phyloP scores from a whole-genome alignment of 768 basidiomycete species.

The Rhodotorula toruloides region DNA sequence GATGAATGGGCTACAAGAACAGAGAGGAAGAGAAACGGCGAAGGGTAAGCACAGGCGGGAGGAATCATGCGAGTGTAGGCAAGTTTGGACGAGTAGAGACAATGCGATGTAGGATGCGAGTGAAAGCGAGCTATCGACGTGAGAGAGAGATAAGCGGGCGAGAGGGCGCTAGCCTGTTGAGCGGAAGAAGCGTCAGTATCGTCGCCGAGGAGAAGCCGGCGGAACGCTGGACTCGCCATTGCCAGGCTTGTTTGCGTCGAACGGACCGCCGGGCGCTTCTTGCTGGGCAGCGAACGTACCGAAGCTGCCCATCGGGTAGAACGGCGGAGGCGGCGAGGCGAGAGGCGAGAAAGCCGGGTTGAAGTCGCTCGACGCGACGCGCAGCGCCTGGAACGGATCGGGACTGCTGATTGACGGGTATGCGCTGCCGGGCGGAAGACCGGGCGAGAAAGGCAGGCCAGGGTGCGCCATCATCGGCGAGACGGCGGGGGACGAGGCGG shows the following conservation, averaged over 20 bases:
- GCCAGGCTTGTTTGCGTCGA: neutral
- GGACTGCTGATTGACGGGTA: slow-evolving; percentile 5
- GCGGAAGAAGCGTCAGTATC: no score
- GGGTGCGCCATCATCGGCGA: slow-evolving; percentile 20
- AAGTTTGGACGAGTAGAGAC: no score
- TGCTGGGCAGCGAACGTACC: slow-evolving; percentile 3
- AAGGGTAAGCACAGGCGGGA: no score
- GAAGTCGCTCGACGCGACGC: slow-evolving; percentile 12
- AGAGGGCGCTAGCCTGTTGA: no score
- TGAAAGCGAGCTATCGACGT: no score
- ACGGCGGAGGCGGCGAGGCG: slow-evolving; percentile 11
- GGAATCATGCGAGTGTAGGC: no score
- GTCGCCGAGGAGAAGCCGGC: no score
- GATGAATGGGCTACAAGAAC: no score
- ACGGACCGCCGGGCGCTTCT: neutral
- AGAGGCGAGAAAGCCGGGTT: slow-evolving; percentile 25
- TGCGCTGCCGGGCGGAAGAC: neutral
- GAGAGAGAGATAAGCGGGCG: no score
- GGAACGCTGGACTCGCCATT: neutral
- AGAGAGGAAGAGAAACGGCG: no score
- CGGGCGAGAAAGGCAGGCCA: slow-evolving; percentile 12
- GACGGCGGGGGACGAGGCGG: neutral
- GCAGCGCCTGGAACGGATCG: slow-evolving; percentile 19
- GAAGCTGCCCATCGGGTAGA: neutral
- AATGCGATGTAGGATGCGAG: no score